Conservation (phyloP, 768 basidiomycete genomes). For the Galerina sulciceps region DNA sequence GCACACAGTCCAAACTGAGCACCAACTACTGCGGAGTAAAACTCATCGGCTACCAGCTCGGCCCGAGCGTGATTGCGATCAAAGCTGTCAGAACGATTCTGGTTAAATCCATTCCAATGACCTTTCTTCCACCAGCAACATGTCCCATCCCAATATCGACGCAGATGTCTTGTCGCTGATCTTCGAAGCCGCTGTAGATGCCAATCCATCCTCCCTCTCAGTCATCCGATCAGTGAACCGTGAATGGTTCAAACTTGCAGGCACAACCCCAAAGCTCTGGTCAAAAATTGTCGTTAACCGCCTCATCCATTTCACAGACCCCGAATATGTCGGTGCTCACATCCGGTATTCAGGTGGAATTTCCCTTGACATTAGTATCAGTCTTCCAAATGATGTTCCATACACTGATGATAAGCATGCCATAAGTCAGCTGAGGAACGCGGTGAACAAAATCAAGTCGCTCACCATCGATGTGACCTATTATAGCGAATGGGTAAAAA, state of each 20-base stretch:
- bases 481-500: too few relatives aligned
- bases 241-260: not conserved
- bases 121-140: too few relatives aligned
- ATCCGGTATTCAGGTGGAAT: not conserved
- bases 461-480: too few relatives aligned
- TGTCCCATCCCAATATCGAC: not conserved
- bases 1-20: too few relatives aligned
- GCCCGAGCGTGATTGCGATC: too few relatives aligned
- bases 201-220: not conserved
- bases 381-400: conserved; percentile 1
- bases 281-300: not conserved
- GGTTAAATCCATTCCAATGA: too few relatives aligned
- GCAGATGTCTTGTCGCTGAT: not conserved
- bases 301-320: not conserved
- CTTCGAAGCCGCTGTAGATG: not conserved
- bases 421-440: too few relatives aligned
- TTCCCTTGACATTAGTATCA: conserved; percentile 6
- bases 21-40: too few relatives aligned
- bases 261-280: not conserved
- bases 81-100: too few relatives aligned
- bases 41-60: too few relatives aligned
- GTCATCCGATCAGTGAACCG: not conserved
- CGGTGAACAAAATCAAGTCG: too few relatives aligned
- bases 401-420: too few relatives aligned
- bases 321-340: not conserved